Evolutionary conservation across 1,284 basidiomycete species (phyloP).

Genomic region (Cryptococcus sp.): DNA sequence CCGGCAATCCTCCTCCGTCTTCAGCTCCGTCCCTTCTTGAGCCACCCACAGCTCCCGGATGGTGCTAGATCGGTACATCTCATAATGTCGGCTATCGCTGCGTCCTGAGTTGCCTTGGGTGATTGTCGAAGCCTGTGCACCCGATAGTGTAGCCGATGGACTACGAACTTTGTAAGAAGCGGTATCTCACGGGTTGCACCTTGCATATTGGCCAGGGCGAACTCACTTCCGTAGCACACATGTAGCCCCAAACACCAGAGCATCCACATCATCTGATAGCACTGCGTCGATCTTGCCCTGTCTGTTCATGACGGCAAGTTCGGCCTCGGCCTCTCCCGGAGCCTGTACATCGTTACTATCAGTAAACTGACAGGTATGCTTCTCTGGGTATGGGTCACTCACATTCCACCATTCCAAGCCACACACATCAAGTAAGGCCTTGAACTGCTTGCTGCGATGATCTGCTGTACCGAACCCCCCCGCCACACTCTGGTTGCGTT

Average conservation of each 20-base stretch:
- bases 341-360: slow-evolving; percentile 55
- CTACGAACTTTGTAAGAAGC: neutral
- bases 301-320: slow-evolving; percentile 79
- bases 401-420: slow-evolving; percentile 82
- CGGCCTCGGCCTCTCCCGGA: slow-evolving; percentile 94
- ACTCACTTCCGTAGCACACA: slow-evolving; percentile 72
- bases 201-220: neutral
- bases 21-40: slow-evolving; percentile 25
- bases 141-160: slow-evolving; percentile 65
- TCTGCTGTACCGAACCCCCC: slow-evolving; percentile 55
- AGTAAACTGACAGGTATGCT: neutral
- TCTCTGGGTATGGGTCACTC: slow-evolving; percentile 33
- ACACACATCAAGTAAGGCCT: slow-evolving; percentile 77
- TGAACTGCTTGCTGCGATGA: slow-evolving; percentile 65
- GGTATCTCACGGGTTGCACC: neutral
- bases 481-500: slow-evolving; percentile 62
- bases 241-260: slow-evolving; percentile 80
- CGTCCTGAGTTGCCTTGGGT: slow-evolving; percentile 39
- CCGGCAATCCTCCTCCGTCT: slow-evolving; percentile 55
- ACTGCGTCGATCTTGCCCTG: slow-evolving; percentile 83
- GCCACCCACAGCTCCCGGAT: slow-evolving; percentile 44
- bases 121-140: slow-evolving; percentile 37
- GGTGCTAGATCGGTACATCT: slow-evolving; percentile 60
- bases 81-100: slow-evolving; percentile 69
- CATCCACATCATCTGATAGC: slow-evolving; percentile 86